Conservation (phyloP, 2,329 filamentous ascomycete species). For the Beauveria pseudobassiana region DNA sequence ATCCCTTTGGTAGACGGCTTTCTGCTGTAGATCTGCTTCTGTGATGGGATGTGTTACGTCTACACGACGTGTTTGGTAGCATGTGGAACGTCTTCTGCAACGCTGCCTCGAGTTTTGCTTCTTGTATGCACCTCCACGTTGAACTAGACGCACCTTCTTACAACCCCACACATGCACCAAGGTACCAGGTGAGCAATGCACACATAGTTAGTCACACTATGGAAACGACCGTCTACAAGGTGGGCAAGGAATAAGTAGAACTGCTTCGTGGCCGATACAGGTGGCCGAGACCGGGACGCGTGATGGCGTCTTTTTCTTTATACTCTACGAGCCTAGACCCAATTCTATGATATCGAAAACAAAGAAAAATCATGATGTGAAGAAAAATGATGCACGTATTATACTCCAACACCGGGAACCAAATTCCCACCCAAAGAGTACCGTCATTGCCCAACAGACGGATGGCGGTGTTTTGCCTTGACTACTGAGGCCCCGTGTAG, state of each 20-base stretch:
- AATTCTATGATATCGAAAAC: slow-evolving; percentile 11
- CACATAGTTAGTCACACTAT: not conserved
- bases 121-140: too few species aligned
- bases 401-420: slow-evolving; percentile 11
- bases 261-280: slow-evolving; percentile 9
- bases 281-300: slow-evolving; percentile 1
- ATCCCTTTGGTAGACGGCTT: not conserved
- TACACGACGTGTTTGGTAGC: too few species aligned
- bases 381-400: slow-evolving; percentile 11
- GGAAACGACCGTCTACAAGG: not conserved
- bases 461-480: not conserved
- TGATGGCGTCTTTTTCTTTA: slow-evolving; percentile 8
- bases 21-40: not conserved
- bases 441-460: not conserved
- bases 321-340: slow-evolving; percentile 10
- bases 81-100: too few species aligned
- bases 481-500: not conserved
- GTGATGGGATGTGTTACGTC: not conserved
- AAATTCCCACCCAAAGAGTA: not conserved
- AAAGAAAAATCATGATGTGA: not conserved
- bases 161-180: too few species aligned
- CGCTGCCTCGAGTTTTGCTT: too few species aligned
- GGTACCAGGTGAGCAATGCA: too few species aligned
- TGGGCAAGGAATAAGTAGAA: slow-evolving; percentile 4
- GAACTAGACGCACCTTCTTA: too few species aligned